phyloP scores from a whole-genome alignment of 495 filamentous ascomycete species.

The Pyrenopolyporus hunteri region DNA sequence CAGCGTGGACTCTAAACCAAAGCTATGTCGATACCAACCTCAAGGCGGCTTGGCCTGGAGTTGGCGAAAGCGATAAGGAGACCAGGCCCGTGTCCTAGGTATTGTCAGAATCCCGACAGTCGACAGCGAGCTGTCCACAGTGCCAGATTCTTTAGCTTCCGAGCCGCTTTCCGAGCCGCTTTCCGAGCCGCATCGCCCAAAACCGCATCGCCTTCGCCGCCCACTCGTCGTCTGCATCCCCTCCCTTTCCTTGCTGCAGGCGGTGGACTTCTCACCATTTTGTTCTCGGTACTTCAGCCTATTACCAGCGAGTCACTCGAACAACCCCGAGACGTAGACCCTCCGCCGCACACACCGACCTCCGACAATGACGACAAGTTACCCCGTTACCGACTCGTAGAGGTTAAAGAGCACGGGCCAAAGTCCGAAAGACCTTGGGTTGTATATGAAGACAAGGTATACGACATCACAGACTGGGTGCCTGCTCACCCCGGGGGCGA shows the following conservation, averaged over 20 bases:
- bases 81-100: conserved; percentile 1
- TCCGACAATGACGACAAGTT: conserved; percentile 43
- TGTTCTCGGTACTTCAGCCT: conserved; percentile 36
- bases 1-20: not conserved
- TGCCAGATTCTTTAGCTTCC: conserved; percentile 4
- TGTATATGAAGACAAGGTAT: conserved; percentile 58
- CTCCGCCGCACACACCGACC: conserved; percentile 15
- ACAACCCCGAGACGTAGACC: not conserved
- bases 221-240: conserved; percentile 24
- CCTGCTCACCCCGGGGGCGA: conserved; percentile 64
- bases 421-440: conserved; percentile 58
- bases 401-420: conserved; percentile 55
- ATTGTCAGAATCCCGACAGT: conserved; percentile 3
- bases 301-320: conserved; percentile 28
- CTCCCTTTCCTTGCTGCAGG: conserved; percentile 35
- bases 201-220: conserved; percentile 1
- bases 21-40: conserved; percentile 28
- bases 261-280: conserved; percentile 34
- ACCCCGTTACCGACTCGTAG: conserved; percentile 54
- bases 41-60: conserved; percentile 13
- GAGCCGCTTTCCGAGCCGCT: conserved; percentile 4
- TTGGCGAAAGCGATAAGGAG: conserved; percentile 9
- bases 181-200: conserved; percentile 20
- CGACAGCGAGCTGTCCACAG: not conserved
- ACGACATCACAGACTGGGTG: conserved; percentile 66